Percentiles rank a stretch among this genome's conserved stretches.
Evolutionary conservation across 2,329 filamentous ascomycete species (phyloP).

Genomic region (Neonectria magnoliae): DNA sequence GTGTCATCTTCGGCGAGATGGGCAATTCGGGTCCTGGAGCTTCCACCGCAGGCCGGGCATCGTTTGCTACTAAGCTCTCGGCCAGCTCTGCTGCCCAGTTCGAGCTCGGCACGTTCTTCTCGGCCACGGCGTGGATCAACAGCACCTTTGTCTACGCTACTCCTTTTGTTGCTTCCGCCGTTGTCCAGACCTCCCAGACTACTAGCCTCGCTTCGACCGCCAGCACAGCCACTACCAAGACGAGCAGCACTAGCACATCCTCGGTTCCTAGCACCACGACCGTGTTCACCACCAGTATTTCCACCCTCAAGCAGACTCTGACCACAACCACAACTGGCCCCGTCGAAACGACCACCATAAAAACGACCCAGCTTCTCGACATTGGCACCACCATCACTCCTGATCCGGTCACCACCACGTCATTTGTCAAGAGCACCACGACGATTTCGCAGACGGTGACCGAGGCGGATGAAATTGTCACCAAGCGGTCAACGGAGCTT

Average conservation of each 20-base stretch:
- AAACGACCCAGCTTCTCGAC: constrained; percentile 29
- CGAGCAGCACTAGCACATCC: constrained; percentile 2
- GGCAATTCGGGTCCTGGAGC: constrained; percentile 34
- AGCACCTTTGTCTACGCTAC: constrained; percentile 34
- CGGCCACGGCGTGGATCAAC: constrained; percentile 36
- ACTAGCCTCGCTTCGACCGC: not conserved
- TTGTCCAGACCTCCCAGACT: not conserved
- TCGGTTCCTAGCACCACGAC: constrained; percentile 29
- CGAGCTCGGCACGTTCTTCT: constrained; percentile 33
- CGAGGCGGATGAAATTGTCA: constrained; percentile 37
- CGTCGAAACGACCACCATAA: constrained; percentile 24
- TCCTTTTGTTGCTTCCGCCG: constrained; percentile 28
- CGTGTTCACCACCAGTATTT: constrained; percentile 31
- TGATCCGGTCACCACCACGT: constrained; percentile 29
- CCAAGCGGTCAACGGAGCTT: constrained; percentile 40
- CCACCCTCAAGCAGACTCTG: constrained; percentile 29
- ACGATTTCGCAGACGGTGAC: constrained; percentile 27
- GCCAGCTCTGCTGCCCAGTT: constrained; percentile 25
- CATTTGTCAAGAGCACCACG: constrained; percentile 28
- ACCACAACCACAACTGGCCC: constrained; percentile 25
- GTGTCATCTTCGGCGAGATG: constrained; percentile 35
- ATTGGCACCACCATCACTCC: constrained; percentile 36
- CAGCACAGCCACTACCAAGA: not conserved
- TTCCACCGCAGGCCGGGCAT: constrained; percentile 30
- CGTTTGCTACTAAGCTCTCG: constrained; percentile 33